Evolutionary conservation across 2,329 filamentous ascomycete genomes (phyloP), one percentile per base, ranked within the genome.

Genomic region (Hortaea werneckii): DNA sequence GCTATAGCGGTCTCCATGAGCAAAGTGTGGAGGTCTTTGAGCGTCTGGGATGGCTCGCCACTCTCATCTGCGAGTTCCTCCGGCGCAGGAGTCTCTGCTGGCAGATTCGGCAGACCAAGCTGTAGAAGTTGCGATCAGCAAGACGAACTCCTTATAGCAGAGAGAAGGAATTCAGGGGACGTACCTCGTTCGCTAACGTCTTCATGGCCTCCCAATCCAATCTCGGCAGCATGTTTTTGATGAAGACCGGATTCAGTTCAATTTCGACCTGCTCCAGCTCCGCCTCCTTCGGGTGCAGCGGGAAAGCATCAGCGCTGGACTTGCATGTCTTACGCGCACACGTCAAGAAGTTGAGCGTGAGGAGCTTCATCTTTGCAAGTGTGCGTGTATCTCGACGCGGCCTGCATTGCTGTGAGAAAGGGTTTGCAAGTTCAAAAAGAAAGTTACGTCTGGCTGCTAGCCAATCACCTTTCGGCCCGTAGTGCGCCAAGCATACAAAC

Each of bases 241-340:
- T 71, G 62, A 96, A 86, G 41, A 82, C 72, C 2, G 83, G 74
- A 67, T 94, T 94, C 60, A 92, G 67, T 45, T 90, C 86, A 51
- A 89, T 72, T 57, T 94, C 86, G 56, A 86, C 77, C 59, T 88
- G 81, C 55, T 89, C 88, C 26, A 98, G 81, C 65, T 95, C 88
- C 43, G 87, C 89, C 59, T 96, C 88, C 59, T 83, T 83, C 46
- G 92, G 90, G 66, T 96, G 92, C 11, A 98, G 77, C 2, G 92
- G 92, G 62, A 94, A 96, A 26, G 87, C 87, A 43, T 77, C 71
- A 5, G 83, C 74, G 29, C 83, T 82, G 47, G 80, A 78, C 70
- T 94, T 95, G 83, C 92, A 98, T 46, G 85, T 76, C 75, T 95
- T 96, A 64, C 94, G 85, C 51, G 92, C 90, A 74, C 92, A 98